Percentiles rank a stretch among this genome's conserved stretches.
These are phyloP conservation scores for Oryza meridionalis DNA, from an alignment of 176 grass and related monocot species.

Conservation along the genomic window DNA sequence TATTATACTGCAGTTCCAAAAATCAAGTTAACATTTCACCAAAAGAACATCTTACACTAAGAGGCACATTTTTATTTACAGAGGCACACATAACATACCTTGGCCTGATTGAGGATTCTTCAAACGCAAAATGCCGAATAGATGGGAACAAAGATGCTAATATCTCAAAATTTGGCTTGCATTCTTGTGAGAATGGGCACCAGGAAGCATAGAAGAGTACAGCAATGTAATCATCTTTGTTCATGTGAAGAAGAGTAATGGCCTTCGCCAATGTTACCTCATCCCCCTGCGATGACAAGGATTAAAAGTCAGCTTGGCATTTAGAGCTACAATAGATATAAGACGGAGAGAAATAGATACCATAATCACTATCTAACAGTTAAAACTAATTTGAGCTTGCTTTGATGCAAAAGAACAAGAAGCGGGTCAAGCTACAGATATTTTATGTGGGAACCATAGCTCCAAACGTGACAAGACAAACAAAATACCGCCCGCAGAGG, in stretches of 20 bases:
- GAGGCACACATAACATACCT: constrained; percentile 47
- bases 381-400: not conserved
- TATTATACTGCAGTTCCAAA: constrained; percentile 69
- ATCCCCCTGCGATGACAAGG: constrained; percentile 63
- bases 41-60: constrained; percentile 2
- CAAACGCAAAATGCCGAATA: constrained; percentile 84
- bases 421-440: not conserved
- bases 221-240: constrained; percentile 75
- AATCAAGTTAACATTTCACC: constrained; percentile 27
- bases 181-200: constrained; percentile 97
- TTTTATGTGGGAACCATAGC: not conserved
- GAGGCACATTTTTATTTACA: constrained; percentile 1
- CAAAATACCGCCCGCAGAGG: not conserved
- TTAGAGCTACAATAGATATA: constrained; percentile 5
- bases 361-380: not conserved
- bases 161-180: constrained; percentile 67
- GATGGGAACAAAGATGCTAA: constrained; percentile 74
- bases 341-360: not conserved
- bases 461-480: not conserved
- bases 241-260: constrained; percentile 77
- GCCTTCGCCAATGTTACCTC: constrained; percentile 72
- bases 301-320: constrained; percentile 13
- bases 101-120: constrained; percentile 94
- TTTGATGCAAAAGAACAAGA: not conserved
- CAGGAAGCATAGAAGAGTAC: constrained; percentile 97